phyloP scores from a whole-genome alignment of 805 yeast species.

The Ogataea sp. region DNA sequence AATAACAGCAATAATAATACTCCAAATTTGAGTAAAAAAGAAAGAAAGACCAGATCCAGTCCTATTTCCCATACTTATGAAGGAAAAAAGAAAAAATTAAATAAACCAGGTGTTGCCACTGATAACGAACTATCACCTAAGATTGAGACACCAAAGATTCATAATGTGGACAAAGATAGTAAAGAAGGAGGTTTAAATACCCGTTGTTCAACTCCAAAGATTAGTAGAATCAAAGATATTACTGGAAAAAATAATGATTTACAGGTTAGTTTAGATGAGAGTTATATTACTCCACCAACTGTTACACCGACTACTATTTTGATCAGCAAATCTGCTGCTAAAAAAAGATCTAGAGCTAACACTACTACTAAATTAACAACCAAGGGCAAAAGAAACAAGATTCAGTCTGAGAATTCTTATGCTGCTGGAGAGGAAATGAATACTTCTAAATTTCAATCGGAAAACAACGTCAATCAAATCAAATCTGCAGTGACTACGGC shows the following conservation, averaged over 20 bases:
- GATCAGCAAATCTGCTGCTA: not conserved
- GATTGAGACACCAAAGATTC: too few species aligned
- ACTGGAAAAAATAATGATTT: not conserved
- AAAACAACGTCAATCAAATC: too few species aligned
- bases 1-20: too few species aligned
- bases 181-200: too few species aligned
- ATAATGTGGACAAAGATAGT: not conserved
- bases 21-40: not conserved
- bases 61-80: constrained; percentile 7
- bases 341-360: not conserved
- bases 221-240: too few species aligned
- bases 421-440: too few species aligned
- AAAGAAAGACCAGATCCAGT: not conserved
- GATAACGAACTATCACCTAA: too few species aligned
- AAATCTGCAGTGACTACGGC: not conserved
- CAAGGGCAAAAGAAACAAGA: too few species aligned
- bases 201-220: too few species aligned
- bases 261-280: not conserved
- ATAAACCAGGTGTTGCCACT: not conserved
- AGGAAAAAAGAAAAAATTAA: constrained; percentile 1
- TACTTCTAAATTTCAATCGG: too few species aligned
- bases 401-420: too few species aligned
- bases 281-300: not conserved
- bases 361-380: too few species aligned
- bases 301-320: not conserved